Evolutionary conservation across 768 basidiomycete species (phyloP).

Genomic region (Russula ochroleuca): DNA sequence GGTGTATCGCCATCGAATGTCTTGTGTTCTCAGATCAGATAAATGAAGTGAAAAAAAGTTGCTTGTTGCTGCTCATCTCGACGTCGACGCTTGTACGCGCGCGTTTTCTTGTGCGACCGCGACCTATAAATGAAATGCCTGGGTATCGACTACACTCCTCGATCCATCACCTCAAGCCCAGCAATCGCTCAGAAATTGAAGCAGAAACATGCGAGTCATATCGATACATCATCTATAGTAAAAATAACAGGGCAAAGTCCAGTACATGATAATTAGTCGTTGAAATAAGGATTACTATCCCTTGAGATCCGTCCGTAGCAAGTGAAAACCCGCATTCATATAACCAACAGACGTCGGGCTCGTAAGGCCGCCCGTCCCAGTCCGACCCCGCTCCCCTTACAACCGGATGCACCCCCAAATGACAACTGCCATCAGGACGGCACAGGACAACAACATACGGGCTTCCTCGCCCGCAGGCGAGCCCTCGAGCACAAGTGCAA

Average conservation of each 20-base stretch:
- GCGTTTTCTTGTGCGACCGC: background rate
- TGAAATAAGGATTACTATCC: background rate
- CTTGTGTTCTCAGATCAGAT: constrained; percentile 19
- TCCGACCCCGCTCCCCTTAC: background rate
- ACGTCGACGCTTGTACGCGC: background rate
- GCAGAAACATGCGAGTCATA: background rate
- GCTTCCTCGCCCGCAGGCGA: constrained; percentile 27
- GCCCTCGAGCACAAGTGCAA: constrained; percentile 17
- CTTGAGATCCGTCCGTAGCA: background rate
- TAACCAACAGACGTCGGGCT: too few relatives aligned
- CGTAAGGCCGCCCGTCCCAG: too few relatives aligned
- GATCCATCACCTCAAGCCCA: too few relatives aligned
- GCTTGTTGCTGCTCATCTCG: background rate
- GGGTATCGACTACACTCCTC: too few relatives aligned
- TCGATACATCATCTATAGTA: background rate
- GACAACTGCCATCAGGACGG: constrained; percentile 11
- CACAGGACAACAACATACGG: constrained; percentile 20
- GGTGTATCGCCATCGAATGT: constrained; percentile 15
- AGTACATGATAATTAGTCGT: background rate
- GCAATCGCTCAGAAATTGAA: background rate
- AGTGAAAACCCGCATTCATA: background rate
- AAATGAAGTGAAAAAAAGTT: background rate
- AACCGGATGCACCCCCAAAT: constrained; percentile 19
- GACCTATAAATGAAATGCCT: too few relatives aligned
- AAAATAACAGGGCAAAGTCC: too few relatives aligned